Evolutionary conservation across 768 basidiomycete genomes (phyloP), one percentile per base, ranked within the genome.

Genomic region (Bullera alba): DNA sequence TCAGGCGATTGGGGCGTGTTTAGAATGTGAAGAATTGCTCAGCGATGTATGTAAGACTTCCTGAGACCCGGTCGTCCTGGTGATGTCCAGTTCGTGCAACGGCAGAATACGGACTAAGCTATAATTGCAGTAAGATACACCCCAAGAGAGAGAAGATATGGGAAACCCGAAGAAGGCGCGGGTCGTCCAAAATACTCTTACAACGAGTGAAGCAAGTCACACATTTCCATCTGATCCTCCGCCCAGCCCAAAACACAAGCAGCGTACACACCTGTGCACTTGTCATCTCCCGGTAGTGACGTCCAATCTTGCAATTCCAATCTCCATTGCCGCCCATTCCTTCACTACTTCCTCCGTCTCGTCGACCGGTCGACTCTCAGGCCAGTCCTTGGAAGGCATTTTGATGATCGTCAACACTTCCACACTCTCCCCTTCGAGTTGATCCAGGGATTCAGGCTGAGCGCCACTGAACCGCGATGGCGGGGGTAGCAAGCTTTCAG

Each of bases 1-100:
- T 48, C 56, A n/a, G 61, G 62, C 16, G 70, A 66, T 32, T 91
- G 86, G 74, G 90, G 90, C 5, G 86, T 87, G 30, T 92, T 89
- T 75, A 81, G 89, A 56, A 92, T 92, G 89, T 92, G 77, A 46
- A 19, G 10, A 21, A 10, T 34, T n/a, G 32, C 32, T 34, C 32
- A 34, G 32, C n/a, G 32, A 34, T 34, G n/a, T 34, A n/a, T 10
- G 32, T 34, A 10, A 8, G 32, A 10, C 32, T 34, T 34, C 32
- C 10, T 34, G n/a, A n/a, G n/a, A n/a, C n/a, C n/a, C n/a, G n/a
- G 10, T 34, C 32, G 32, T 34, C 8, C n/a, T 34, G 8, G 32
- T 34, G 32, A 10, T 34, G 32, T 34, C n/a, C n/a, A n/a, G n/a
- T 34, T 34, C 32, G 32, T 34, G 32, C n/a, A n/a, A n/a, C n/a